A percentile compares a stretch with the other conserved stretches of the same genome.
phyloP scores from a whole-genome alignment of 2,329 filamentous ascomycete species.

The Calonectria naviculata region DNA sequence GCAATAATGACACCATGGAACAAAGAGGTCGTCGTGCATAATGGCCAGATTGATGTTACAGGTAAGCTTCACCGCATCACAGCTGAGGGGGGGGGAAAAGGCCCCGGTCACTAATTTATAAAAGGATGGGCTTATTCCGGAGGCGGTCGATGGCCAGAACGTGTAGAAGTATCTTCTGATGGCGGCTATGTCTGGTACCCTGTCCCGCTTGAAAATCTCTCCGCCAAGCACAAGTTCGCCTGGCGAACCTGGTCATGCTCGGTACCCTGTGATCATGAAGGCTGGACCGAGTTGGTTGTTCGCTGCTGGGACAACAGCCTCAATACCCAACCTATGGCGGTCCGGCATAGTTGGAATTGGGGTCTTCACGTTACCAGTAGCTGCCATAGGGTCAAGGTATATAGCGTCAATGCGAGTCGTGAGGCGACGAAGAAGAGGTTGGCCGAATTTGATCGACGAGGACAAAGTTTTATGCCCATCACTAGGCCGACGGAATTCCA shows the following conservation, averaged over 20 bases:
- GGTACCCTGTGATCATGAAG: slow-evolving; percentile 70
- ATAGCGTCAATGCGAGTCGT: slow-evolving; percentile 68
- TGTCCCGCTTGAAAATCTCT: slow-evolving; percentile 69
- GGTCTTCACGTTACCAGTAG: slow-evolving; percentile 73
- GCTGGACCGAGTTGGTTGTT: slow-evolving; percentile 69
- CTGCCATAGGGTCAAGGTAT: slow-evolving; percentile 70
- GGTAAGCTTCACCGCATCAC: slow-evolving; percentile 19
- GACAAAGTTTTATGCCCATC: slow-evolving; percentile 28
- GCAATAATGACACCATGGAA: slow-evolving; percentile 74
- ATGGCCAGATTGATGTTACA: slow-evolving; percentile 64
- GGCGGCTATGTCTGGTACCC: slow-evolving; percentile 74
- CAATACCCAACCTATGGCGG: slow-evolving; percentile 68
- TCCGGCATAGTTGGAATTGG: slow-evolving; percentile 72
- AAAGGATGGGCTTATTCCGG: slow-evolving; percentile 70
- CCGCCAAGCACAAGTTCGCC: slow-evolving; percentile 69
- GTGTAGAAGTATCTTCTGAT: slow-evolving; percentile 72
- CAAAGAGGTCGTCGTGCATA: slow-evolving; percentile 70
- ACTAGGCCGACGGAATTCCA: not conserved
- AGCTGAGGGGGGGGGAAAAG: not conserved
- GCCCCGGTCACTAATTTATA: slow-evolving; percentile 35
- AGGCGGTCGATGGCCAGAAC: slow-evolving; percentile 68
- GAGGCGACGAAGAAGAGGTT: slow-evolving; percentile 61
- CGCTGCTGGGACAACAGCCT: slow-evolving; percentile 72
- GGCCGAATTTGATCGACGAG: slow-evolving; percentile 60
- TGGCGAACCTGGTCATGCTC: slow-evolving; percentile 75